These are phyloP conservation scores for Pythium oligandrum DNA, from an alignment of 352 stramenopile species.

Conservation along the genomic window DNA sequence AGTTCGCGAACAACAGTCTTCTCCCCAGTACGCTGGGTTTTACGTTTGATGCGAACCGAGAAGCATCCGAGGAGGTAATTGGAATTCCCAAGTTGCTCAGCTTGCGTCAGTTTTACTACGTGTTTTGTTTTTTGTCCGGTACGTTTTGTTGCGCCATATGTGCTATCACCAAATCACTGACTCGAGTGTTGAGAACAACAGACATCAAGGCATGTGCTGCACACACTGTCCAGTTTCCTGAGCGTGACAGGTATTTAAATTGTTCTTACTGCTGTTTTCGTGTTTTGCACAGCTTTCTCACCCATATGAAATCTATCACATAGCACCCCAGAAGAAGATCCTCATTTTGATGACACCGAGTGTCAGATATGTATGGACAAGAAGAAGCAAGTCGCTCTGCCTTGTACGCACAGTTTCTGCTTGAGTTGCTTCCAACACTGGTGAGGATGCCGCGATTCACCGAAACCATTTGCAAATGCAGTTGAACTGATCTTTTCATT, in stretches of 20 bases:
- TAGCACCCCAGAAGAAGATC: conserved; percentile 12
- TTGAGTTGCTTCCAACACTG: conserved; percentile 75
- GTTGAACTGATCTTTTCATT: neutral
- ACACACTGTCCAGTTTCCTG: conserved; percentile 53
- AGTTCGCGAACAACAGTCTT: too few species aligned
- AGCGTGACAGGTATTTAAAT: conserved; percentile 24
- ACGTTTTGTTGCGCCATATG: neutral
- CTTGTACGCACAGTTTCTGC: conserved; percentile 77
- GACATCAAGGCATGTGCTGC: conserved; percentile 62
- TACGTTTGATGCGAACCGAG: too few species aligned
- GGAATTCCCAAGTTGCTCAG: conserved; percentile 59
- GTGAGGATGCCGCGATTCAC: conserved; percentile 10
- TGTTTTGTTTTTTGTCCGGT: conserved; percentile 75
- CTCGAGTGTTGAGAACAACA: neutral
- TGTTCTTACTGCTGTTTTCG: neutral
- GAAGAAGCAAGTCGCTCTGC: conserved; percentile 71
- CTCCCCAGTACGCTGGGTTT: too few species aligned
- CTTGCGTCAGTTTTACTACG: conserved; percentile 77
- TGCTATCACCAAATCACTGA: too few species aligned
- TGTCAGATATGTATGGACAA: conserved; percentile 87
- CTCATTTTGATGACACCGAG: conserved; percentile 70
- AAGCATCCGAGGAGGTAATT: conserved; percentile 33
- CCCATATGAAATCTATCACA: conserved; percentile 1
- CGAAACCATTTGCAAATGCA: neutral
- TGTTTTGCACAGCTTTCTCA: conserved; percentile 1